These are phyloP conservation scores for Bauhinia variegata DNA, from an alignment of 306 rosid genomes.

Conservation along the genomic window DNA sequence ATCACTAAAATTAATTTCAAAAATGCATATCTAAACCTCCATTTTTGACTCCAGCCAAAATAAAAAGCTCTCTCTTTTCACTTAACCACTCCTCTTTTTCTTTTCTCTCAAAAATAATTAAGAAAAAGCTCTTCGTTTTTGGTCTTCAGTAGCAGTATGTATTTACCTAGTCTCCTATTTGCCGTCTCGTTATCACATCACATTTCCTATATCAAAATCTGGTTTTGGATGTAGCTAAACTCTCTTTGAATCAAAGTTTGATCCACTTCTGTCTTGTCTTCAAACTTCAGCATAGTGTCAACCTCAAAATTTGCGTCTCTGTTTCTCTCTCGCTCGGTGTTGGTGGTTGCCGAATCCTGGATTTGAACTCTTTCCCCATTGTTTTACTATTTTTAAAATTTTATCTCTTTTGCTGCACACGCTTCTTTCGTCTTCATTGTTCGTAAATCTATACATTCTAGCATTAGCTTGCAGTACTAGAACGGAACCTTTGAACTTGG, in stretches of 20 bases:
- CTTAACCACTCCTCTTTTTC: no score
- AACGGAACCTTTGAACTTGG: constrained; percentile 38
- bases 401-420: constrained; percentile 22
- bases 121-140: constrained; percentile 35
- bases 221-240: constrained; percentile 42
- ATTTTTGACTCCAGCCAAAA: constrained; percentile 29
- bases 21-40: constrained; percentile 14
- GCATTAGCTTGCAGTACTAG: constrained; percentile 36
- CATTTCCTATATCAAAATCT: no score
- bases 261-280: constrained; percentile 49
- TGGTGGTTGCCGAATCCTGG: constrained; percentile 48
- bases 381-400: constrained; percentile 17
- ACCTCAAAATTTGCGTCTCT: constrained; percentile 40
- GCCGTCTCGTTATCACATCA: background rate
- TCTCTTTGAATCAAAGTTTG: constrained; percentile 75
- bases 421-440: constrained; percentile 10
- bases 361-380: constrained; percentile 29
- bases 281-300: constrained; percentile 35
- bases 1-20: constrained; percentile 3
- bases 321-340: constrained; percentile 29
- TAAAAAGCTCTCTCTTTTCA: constrained; percentile 15
- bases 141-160: background rate
- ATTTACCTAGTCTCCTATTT: constrained; percentile 32
- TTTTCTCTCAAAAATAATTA: no score
- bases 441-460: constrained; percentile 34